Evolutionary conservation across 2,329 filamentous ascomycete genomes (phyloP).

Genomic region (Ophiocordyceps australis): DNA sequence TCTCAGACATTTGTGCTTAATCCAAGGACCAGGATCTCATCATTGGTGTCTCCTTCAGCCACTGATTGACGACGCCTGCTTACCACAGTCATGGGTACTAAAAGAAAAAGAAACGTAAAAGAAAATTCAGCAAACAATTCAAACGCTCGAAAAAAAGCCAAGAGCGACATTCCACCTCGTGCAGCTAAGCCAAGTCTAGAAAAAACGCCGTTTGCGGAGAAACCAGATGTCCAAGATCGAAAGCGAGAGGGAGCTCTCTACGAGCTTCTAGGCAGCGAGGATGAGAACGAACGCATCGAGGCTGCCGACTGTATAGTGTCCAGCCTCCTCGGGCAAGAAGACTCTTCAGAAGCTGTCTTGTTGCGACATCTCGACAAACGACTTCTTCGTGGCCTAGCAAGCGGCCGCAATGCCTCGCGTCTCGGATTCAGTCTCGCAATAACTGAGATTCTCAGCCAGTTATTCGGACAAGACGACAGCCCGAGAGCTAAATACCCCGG

Average conservation of each 20-base stretch:
- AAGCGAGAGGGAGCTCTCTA: conserved; percentile 41
- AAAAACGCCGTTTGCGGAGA: conserved; percentile 29
- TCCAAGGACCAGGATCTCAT: too few relatives aligned
- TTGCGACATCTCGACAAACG: conserved; percentile 43
- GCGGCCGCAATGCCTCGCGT: conserved; percentile 73
- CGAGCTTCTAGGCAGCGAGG: conserved; percentile 41
- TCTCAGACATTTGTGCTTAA: too few relatives aligned
- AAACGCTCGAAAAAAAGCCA: conserved; percentile 14
- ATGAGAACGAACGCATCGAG: conserved; percentile 32
- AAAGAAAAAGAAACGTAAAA: too few relatives aligned
- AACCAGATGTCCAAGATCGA: conserved; percentile 31
- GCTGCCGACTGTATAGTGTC: conserved; percentile 41
- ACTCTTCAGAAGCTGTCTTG: conserved; percentile 32
- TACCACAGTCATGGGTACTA: too few relatives aligned
- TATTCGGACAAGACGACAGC: conserved; percentile 36
- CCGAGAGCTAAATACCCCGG: conserved; percentile 27
- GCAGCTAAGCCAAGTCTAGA: conserved; percentile 11
- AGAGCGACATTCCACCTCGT: conserved; percentile 9
- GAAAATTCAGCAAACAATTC: conserved; percentile 10
- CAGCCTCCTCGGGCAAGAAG: conserved; percentile 29
- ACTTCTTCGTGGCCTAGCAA: conserved; percentile 76
- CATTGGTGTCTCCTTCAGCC: too few relatives aligned
- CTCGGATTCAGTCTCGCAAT: conserved; percentile 81
- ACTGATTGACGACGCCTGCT: too few relatives aligned
- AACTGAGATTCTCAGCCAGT: conserved; percentile 58